Evolutionary conservation across 371 early-diverging fungal species (phyloP).

Genomic region (Circinella minor): DNA sequence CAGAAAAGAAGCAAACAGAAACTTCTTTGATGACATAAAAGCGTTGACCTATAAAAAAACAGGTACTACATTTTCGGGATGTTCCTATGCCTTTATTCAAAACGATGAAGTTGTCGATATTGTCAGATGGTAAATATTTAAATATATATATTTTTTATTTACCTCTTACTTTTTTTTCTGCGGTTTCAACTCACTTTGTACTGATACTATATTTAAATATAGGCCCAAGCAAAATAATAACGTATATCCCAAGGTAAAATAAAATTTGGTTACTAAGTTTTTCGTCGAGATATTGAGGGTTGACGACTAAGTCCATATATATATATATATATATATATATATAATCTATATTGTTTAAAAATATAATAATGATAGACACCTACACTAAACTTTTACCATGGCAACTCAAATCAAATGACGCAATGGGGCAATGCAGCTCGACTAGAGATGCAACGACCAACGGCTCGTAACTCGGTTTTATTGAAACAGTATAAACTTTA

Average conservation of each 20-base stretch:
- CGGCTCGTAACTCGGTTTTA: slow-evolving; percentile 49
- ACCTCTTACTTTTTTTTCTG: neutral
- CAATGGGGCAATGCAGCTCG: slow-evolving; percentile 67
- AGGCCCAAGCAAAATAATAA: slow-evolving; percentile 66
- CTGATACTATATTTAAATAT: neutral
- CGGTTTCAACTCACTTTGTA: neutral
- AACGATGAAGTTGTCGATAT: slow-evolving; percentile 67
- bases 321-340: too few relatives aligned
- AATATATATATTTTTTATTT: neutral
- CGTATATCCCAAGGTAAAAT: slow-evolving; percentile 60
- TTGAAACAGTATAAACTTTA: slow-evolving; percentile 61
- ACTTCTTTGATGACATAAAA: neutral
- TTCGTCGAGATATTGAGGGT: too few relatives aligned
- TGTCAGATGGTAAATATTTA: slow-evolving; percentile 53
- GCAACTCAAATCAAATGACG: slow-evolving; percentile 48
- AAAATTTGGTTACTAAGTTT: too few relatives aligned
- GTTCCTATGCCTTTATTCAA: slow-evolving; percentile 52
- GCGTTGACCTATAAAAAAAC: neutral
- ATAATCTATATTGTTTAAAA: too few relatives aligned
- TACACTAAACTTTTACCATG: slow-evolving; percentile 54
- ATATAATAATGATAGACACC: slow-evolving; percentile 35
- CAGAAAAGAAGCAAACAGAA: neutral
- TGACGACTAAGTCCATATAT: too few relatives aligned
- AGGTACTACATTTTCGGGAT: slow-evolving; percentile 58
- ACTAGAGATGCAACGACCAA: slow-evolving; percentile 54